Conservation (phyloP, 495 filamentous ascomycete species). For the Penicillium canescens region DNA sequence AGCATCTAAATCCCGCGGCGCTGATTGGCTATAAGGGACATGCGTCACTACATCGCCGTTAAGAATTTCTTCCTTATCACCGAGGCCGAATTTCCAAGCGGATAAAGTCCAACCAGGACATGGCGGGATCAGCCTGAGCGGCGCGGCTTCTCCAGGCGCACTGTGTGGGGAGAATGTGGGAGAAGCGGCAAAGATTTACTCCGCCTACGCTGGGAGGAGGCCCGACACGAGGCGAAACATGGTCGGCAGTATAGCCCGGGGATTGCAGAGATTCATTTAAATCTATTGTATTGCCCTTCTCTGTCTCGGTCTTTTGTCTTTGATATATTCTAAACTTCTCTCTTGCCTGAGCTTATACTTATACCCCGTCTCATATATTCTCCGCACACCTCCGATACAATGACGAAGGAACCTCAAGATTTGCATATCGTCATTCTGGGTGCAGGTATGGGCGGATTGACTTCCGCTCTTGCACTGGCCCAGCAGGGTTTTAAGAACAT, state of each 20-base stretch:
- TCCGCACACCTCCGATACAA: constrained; percentile 19
- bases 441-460: constrained; percentile 75
- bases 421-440: constrained; percentile 46
- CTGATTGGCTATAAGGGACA: constrained; percentile 4
- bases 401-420: constrained; percentile 37
- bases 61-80: constrained; percentile 2
- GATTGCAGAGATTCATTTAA: constrained; percentile 4
- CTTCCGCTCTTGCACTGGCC: constrained; percentile 69
- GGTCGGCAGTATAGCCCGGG: constrained; percentile 15
- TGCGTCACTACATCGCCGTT: background rate
- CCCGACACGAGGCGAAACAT: background rate
- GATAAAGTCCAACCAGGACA: constrained; percentile 20
- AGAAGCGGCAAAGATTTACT: constrained; percentile 28
- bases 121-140: background rate
- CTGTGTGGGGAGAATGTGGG: constrained; percentile 30
- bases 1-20: background rate
- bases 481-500: constrained; percentile 72
- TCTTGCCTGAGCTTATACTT: background rate
- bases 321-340: background rate
- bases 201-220: constrained; percentile 14
- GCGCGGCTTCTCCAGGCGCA: constrained; percentile 1
- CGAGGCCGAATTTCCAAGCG: background rate
- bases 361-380: background rate
- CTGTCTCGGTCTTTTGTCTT: background rate
- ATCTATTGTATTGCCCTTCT: background rate